Conservation (phyloP, 371 early-diverging fungal species). For the Dinochytrium kinnereticum region DNA sequence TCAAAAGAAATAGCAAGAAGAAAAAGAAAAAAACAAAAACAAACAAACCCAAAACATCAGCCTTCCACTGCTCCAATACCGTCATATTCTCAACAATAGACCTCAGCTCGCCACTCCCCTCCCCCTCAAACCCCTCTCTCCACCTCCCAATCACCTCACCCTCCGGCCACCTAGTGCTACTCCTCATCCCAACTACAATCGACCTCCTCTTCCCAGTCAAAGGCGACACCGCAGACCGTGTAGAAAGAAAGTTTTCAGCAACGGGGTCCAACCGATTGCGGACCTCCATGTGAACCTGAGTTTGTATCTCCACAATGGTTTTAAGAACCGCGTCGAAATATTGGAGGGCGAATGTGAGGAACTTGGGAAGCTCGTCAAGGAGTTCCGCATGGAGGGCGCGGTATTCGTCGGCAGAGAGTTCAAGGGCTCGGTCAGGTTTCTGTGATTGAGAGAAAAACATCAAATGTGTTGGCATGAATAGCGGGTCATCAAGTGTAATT, state of each 20-base stretch:
- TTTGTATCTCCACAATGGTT: conserved; percentile 67
- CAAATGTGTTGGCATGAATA: no score
- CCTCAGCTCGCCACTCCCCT: conserved; percentile 11
- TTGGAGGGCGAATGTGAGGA: conserved; percentile 62
- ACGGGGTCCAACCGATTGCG: conserved; percentile 20
- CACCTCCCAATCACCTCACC: conserved; percentile 30
- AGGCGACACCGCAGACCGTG: conserved; percentile 9
- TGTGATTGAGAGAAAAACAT: background rate
- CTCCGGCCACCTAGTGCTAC: background rate
- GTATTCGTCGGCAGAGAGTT: conserved; percentile 75
- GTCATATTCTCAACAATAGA: background rate
- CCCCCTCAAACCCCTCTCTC: conserved; percentile 31
- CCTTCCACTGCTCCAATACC: conserved; percentile 6
- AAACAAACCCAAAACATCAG: conserved; percentile 8
- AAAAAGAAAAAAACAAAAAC: background rate
- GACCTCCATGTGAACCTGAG: conserved; percentile 48
- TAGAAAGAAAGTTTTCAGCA: conserved; percentile 7
- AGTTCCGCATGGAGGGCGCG: conserved; percentile 77
- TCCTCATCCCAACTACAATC: background rate
- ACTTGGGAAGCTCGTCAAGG: conserved; percentile 75
- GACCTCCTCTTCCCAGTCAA: background rate
- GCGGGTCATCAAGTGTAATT: no score
- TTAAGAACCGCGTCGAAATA: conserved; percentile 69
- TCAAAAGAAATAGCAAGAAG: background rate
- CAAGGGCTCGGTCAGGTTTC: conserved; percentile 59